These are phyloP conservation scores for Helenozyma baotianmanensis DNA, from an alignment of 805 yeast genomes.

Conservation along the genomic window DNA sequence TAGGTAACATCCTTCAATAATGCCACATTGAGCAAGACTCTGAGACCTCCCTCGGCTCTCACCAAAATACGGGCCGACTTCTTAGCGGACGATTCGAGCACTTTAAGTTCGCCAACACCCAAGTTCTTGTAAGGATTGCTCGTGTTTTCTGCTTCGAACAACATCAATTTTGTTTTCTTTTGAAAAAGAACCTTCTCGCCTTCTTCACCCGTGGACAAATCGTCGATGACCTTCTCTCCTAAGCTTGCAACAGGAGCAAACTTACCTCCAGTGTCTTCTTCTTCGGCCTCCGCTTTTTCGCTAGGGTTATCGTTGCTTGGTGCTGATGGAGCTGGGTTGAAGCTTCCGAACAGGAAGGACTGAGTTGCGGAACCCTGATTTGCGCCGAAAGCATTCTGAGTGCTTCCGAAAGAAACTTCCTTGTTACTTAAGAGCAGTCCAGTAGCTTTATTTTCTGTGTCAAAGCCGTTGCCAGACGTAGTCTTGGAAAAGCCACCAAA, in stretches of 20 bases:
- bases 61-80: constrained; percentile 66
- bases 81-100: constrained; percentile 57
- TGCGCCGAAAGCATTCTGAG: no score
- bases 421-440: no score
- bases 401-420: no score
- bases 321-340: no score
- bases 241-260: constrained; percentile 34
- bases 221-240: constrained; percentile 44
- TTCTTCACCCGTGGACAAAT: constrained; percentile 73
- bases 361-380: no score
- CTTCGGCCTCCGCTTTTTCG: constrained; percentile 16
- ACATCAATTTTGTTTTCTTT: constrained; percentile 68
- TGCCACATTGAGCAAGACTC: constrained; percentile 69
- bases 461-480: no score
- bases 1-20: constrained; percentile 57
- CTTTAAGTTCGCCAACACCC: constrained; percentile 81
- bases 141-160: constrained; percentile 49
- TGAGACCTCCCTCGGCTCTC: constrained; percentile 84
- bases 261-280: constrained; percentile 43
- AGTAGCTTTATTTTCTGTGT: no score
- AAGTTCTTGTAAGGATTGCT: constrained; percentile 49
- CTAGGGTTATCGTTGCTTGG: no score
- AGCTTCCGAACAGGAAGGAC: no score
- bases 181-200: constrained; percentile 60
- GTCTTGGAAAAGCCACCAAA: no score